Evolutionary conservation across 441 rosid genomes (phyloP).

Genomic region (Eruca vesicaria): DNA sequence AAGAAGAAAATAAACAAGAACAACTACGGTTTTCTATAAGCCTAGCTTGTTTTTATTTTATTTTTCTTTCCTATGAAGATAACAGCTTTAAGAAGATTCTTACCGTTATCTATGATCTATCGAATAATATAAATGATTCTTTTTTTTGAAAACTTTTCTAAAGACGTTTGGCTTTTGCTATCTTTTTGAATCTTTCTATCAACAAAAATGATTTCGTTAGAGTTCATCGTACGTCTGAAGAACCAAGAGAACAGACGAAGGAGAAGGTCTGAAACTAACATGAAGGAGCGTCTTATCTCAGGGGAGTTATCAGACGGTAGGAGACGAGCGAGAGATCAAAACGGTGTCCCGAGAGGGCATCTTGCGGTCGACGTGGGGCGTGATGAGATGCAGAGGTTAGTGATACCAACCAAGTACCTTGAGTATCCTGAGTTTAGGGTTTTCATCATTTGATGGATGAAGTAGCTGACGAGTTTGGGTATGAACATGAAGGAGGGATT

Average conservation of each 20-base stretch:
- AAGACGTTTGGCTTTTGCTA: not conserved
- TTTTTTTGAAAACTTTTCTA: slow-evolving; percentile 2
- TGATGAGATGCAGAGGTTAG: slow-evolving; percentile 50
- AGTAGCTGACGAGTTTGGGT: slow-evolving; percentile 63
- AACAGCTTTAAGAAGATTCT: slow-evolving; percentile 2
- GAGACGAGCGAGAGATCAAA: slow-evolving; percentile 2
- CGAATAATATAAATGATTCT: slow-evolving; percentile 14
- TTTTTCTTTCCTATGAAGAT: slow-evolving; percentile 29
- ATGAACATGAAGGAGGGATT: slow-evolving; percentile 53
- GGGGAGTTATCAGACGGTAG: slow-evolving; percentile 39
- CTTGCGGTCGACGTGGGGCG: slow-evolving; percentile 64
- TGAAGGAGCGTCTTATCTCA: slow-evolving; percentile 20
- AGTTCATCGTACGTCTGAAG: slow-evolving; percentile 24
- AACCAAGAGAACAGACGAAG: slow-evolving; percentile 28
- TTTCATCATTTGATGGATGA: slow-evolving; percentile 69
- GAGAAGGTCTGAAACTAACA: not conserved
- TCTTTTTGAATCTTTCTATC: slow-evolving; percentile 2
- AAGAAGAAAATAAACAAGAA: slow-evolving; percentile 18
- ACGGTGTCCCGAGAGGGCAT: slow-evolving; percentile 54
- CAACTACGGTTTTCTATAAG: slow-evolving; percentile 31
- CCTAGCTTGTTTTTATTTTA: slow-evolving; percentile 35
- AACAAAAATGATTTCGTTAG: slow-evolving; percentile 33
- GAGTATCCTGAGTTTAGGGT: slow-evolving; percentile 53
- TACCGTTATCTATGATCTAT: slow-evolving; percentile 3
- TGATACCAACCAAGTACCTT: slow-evolving; percentile 53